phyloP scores from a whole-genome alignment of 2,329 filamentous ascomycete genomes.

The Calonectria hawksworthii region DNA sequence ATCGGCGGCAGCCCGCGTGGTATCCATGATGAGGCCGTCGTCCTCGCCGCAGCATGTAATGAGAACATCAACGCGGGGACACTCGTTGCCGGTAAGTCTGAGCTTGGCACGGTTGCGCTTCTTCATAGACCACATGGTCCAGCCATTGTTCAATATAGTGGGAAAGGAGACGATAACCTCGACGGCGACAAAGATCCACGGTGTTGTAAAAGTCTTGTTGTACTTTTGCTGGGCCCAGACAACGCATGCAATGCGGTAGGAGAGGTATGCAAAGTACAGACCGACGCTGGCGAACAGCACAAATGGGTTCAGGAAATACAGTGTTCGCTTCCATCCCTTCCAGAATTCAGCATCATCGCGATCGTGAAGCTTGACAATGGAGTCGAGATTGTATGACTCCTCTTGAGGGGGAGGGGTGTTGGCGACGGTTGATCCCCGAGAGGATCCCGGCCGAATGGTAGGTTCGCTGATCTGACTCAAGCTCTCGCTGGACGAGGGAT shows the following conservation, averaged over 20 bases:
- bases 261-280: background rate
- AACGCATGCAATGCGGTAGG: background rate
- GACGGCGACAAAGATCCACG: background rate
- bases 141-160: background rate
- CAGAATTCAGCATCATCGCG: background rate
- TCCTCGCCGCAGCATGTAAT: background rate
- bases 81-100: background rate
- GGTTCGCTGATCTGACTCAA: background rate
- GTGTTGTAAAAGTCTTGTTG: background rate
- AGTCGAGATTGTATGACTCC: background rate
- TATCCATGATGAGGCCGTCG: background rate
- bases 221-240: background rate
- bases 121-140: constrained; percentile 4
- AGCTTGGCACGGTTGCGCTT: constrained; percentile 1
- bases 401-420: background rate
- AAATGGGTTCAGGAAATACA: background rate
- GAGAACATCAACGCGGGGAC: background rate
- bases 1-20: background rate
- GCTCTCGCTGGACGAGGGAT: background rate
- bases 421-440: background rate
- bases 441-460: background rate
- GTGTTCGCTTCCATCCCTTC: background rate
- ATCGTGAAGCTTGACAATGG: background rate
- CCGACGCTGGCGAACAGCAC: background rate
- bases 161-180: background rate